These are phyloP conservation scores for Solanum rostratum DNA, from an alignment of 257 asterid species.

Conservation along the genomic window DNA sequence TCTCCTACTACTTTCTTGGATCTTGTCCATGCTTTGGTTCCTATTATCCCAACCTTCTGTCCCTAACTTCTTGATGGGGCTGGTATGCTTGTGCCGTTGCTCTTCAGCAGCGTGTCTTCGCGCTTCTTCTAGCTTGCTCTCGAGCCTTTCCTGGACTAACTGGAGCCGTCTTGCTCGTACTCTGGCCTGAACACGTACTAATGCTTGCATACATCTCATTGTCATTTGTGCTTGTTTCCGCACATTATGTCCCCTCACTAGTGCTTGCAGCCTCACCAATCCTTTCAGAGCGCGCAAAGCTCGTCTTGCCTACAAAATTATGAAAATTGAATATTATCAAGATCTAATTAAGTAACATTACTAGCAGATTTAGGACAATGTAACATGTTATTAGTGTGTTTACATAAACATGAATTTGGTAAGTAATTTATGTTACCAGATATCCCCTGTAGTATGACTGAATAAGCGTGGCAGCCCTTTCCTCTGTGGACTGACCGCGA, in stretches of 20 bases:
- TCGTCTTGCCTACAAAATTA: conserved; percentile 56
- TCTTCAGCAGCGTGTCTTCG: conserved; percentile 7
- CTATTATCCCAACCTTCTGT: conserved; percentile 39
- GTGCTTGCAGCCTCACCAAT: conserved; percentile 86
- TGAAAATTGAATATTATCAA: background rate
- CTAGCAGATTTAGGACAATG: background rate
- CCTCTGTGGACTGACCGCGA: conserved; percentile 49
- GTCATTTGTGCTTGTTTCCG: conserved; percentile 93
- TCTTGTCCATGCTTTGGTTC: conserved; percentile 29
- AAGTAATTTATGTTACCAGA: conserved; percentile 30
- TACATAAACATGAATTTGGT: background rate
- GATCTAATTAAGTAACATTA: background rate
- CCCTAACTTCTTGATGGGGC: conserved; percentile 26
- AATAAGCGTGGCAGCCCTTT: conserved; percentile 58
- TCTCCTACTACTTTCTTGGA: conserved; percentile 34
- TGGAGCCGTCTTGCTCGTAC: conserved; percentile 75
- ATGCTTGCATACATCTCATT: conserved; percentile 95
- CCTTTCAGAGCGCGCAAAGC: conserved; percentile 86
- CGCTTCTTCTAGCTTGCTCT: conserved; percentile 35
- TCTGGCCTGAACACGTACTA: conserved; percentile 85
- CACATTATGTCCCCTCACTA: conserved; percentile 89
- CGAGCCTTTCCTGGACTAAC: conserved; percentile 31
- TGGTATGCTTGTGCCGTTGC: background rate
- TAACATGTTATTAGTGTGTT: background rate
- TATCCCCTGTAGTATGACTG: conserved; percentile 88